Base-by-base conservation (phyloP, 192 early-diverging fungal species). In the Coemansia sp. region DNA sequence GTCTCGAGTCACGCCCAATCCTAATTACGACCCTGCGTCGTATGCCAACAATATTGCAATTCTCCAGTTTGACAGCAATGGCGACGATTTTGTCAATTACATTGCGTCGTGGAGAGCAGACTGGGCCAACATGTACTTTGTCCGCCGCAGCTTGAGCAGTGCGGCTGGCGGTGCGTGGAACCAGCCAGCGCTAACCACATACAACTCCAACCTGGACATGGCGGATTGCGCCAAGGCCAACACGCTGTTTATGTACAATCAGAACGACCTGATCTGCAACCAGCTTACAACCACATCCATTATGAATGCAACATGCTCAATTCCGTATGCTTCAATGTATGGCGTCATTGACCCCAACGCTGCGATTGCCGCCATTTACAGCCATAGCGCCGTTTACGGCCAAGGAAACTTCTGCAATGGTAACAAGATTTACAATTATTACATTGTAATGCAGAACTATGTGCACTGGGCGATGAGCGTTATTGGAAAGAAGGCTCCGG, bases 31-130 rank as follows among this genome's bases (percentile, higher is more conserved):
- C 48, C 64, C 76, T 7, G 60, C 37, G 14, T 66, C 76, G n/a
- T 73, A 65, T 65, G 76, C 76, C 12, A 79, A 79, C 64, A 79
- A 79, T 55, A 54, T 78, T 52, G 76, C 76, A 0, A 23, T 79
- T 9, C 11, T 79, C 5, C 41, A 73, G 43, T 79, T 79, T 61
- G 35, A 26, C 6, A 59, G 41, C 48, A 59, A 22, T 37, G 66
- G 76, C 47, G 32, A 60, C 12, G 57, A 50, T 0, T 73, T 73
- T 73, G 66, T 69, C 48, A 79, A 79, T 61, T 73, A 69, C 32
- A 70, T 79, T 61, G 76, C 76, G 0, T 73, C 71, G 1, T 73
- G 71, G 71, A 53, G 76, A 19, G 62, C 66, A 1, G 76, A 79
- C 4, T 79, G 76, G 76, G 53, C 37, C 16, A 59, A 50, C n/a